Evolutionary conservation across 2,329 filamentous ascomycete genomes (phyloP).

Genomic region (Alternaria angustiovoidea): DNA sequence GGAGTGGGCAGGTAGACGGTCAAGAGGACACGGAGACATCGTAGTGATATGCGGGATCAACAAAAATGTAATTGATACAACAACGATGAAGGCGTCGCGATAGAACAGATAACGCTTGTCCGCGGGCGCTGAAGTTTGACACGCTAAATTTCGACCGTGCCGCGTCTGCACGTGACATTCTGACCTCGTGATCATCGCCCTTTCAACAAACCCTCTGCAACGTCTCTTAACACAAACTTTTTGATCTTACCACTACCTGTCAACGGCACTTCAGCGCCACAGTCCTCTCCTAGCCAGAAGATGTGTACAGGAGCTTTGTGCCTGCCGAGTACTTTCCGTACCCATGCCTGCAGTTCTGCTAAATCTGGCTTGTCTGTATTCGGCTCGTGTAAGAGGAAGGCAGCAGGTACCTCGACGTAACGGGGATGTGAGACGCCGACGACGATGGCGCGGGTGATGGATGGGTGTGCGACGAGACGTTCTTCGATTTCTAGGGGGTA

Average conservation of each 20-base stretch:
- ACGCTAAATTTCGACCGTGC: conserved; percentile 2
- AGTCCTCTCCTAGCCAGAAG: conserved; percentile 74
- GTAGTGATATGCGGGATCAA: background rate
- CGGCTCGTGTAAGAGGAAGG: conserved; percentile 61
- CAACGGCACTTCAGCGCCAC: conserved; percentile 48
- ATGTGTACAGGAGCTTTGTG: conserved; percentile 70
- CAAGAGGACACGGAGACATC: background rate
- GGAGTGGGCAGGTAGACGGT: background rate
- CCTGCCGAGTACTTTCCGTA: conserved; percentile 48
- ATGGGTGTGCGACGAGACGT: conserved; percentile 70
- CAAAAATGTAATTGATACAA: background rate
- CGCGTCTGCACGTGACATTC: background rate
- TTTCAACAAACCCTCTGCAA: conserved; percentile 36
- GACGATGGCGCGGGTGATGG: conserved; percentile 70
- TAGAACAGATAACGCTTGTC: background rate
- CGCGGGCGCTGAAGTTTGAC: background rate
- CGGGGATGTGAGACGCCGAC: conserved; percentile 74
- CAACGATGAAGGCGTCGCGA: background rate
- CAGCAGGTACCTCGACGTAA: conserved; percentile 76
- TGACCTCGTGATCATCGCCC: conserved; percentile 1
- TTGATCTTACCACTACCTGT: conserved; percentile 58
- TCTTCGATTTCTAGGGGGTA: conserved; percentile 79
- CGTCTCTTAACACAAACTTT: conserved; percentile 50
- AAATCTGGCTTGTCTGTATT: conserved; percentile 35
- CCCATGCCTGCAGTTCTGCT: conserved; percentile 50